phyloP scores from a whole-genome alignment of 257 asterid species.

The Solanum microdontum region DNA sequence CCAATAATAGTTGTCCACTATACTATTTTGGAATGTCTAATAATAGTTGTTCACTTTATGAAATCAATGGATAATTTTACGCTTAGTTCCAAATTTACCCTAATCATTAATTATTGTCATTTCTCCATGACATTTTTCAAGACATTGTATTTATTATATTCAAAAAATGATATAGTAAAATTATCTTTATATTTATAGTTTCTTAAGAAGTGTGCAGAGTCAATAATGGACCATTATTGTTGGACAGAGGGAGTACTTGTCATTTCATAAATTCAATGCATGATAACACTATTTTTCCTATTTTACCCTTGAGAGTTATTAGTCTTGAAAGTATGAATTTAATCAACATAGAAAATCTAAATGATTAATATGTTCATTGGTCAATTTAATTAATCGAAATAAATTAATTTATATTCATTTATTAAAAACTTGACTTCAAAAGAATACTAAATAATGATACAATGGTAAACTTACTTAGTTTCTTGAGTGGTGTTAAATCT shows the following conservation, averaged over 20 bases:
- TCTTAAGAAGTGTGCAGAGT: not conserved
- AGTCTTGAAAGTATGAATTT: too few relatives aligned
- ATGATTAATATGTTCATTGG: not conserved
- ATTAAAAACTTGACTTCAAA: not conserved
- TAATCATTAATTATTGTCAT: not conserved
- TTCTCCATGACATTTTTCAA: too few relatives aligned
- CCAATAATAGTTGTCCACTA: not conserved
- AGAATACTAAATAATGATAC: too few relatives aligned
- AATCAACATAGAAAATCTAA: not conserved
- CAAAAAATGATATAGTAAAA: too few relatives aligned
- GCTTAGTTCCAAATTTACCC: too few relatives aligned
- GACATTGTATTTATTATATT: too few relatives aligned
- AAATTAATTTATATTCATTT: too few relatives aligned
- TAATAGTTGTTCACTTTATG: not conserved
- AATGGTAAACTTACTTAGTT: not conserved
- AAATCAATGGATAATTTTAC: not conserved
- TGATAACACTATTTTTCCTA: too few relatives aligned
- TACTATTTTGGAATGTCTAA: not conserved
- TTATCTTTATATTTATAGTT: too few relatives aligned
- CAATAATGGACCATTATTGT: too few relatives aligned
- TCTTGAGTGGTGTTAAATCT: too few relatives aligned
- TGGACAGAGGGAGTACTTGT: not conserved
- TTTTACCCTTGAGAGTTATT: too few relatives aligned
- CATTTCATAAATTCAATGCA: not conserved
- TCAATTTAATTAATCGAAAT: not conserved